These are phyloP conservation scores for Pulveroboletus frians DNA, from an alignment of 768 basidiomycete genomes.

Conservation along the genomic window DNA sequence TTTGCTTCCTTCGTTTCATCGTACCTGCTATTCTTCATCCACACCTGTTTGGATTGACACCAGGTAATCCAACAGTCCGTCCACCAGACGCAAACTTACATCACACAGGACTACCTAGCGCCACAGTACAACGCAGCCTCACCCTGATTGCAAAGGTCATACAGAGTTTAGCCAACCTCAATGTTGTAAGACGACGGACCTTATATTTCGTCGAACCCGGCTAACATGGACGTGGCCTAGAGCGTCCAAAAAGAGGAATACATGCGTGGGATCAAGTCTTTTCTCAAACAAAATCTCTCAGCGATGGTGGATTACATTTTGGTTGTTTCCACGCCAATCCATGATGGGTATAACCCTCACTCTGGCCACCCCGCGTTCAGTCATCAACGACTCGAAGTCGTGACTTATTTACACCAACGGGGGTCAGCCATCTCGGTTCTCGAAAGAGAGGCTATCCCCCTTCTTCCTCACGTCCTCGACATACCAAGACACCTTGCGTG, in stretches of 20 bases:
- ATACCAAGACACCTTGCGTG: slow-evolving; percentile 73
- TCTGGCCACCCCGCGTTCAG: slow-evolving; percentile 32
- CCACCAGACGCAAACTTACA: slow-evolving; percentile 7
- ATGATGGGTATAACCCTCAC: slow-evolving; percentile 23
- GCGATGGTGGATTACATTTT: slow-evolving; percentile 78
- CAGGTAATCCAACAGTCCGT: slow-evolving; percentile 43
- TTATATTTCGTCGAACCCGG: background rate
- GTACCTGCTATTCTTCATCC: slow-evolving; percentile 89
- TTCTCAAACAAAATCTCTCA: slow-evolving; percentile 55
- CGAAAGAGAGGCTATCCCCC: slow-evolving; percentile 65
- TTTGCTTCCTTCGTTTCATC: slow-evolving; percentile 85
- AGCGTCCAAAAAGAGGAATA: slow-evolving; percentile 71
- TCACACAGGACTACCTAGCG: slow-evolving; percentile 55
- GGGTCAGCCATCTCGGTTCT: slow-evolving; percentile 51
- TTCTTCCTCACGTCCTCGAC: slow-evolving; percentile 71
- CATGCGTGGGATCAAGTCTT: slow-evolving; percentile 73
- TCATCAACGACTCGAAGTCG: slow-evolving; percentile 49
- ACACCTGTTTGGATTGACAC: slow-evolving; percentile 73
- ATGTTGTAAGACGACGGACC: slow-evolving; percentile 44
- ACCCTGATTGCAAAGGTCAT: slow-evolving; percentile 86
- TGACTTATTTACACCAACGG: slow-evolving; percentile 55
- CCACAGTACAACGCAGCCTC: slow-evolving; percentile 69
- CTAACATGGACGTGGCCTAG: slow-evolving; percentile 30
- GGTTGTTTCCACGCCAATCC: slow-evolving; percentile 57
- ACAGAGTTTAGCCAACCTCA: slow-evolving; percentile 84